Evolutionary conservation across 208 protist species (phyloP), one percentile per base, ranked within the genome.

Genomic region (Wallacemonas sp.): DNA sequence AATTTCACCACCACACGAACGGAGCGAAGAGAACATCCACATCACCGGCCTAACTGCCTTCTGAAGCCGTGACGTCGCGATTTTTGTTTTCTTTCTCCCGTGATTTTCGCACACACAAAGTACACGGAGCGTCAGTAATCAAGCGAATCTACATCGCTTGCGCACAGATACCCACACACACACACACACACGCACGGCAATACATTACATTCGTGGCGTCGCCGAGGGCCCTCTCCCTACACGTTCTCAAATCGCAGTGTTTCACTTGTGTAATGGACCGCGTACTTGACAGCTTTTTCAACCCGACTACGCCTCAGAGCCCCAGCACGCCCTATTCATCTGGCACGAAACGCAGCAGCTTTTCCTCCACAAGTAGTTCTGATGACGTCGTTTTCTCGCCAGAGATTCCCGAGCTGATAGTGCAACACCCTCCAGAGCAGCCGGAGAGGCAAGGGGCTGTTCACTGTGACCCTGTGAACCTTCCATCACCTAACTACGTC

Each of bases 211-310:
- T 41, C 36, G 36, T 14, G 36, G 36, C 36, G 6, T 41, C 14
- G n/a, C n/a, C n/a, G n/a, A n/a, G n/a, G n/a, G n/a, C n/a, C n/a
- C n/a, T n/a, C n/a, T n/a, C n/a, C n/a, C n/a, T n/a, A n/a, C n/a
- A n/a, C n/a, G n/a, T n/a, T n/a, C n/a, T n/a, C n/a, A n/a, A n/a
- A n/a, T n/a, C n/a, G n/a, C n/a, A n/a, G 9, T 41, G 9, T 41
- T 41, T 41, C 36, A 41, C 9, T 14, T 41, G 6, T 41, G 14
- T 6, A 41, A 58, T 58, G 51, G 51, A 58, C n/a, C 5, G 31
- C 14, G 51, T 39, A 42, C 28, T 58, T 19, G 51, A 58, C 28
- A 58, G 51, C 51, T 58, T 58, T 31, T 58, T 58, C 51, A 58
- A 19, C 51, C 51, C 51, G 22, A 31, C n/a, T 14, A 58, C 51